A percentile compares a stretch with the other conserved stretches of the same genome.
These are phyloP conservation scores for Ogataea pignaliae DNA, from an alignment of 805 yeast species.

Conservation along the genomic window DNA sequence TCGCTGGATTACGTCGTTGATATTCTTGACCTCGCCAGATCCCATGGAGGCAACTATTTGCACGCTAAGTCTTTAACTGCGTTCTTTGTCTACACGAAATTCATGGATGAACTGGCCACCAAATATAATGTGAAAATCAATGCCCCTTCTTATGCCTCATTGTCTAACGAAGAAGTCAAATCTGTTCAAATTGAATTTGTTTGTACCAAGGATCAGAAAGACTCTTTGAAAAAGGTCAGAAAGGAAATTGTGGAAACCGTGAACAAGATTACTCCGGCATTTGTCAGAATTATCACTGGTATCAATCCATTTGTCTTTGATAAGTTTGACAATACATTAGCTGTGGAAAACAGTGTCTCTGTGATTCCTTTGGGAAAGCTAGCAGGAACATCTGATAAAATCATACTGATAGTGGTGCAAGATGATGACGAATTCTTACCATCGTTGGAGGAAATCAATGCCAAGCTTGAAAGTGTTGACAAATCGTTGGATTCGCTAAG, in stretches of 20 bases:
- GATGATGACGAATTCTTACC: slow-evolving; percentile 71
- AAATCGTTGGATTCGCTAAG: slow-evolving; percentile 54
- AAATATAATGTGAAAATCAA: slow-evolving; percentile 39
- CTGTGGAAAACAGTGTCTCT: slow-evolving; percentile 43
- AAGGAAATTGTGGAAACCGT: slow-evolving; percentile 69
- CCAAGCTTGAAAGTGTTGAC: slow-evolving; percentile 51
- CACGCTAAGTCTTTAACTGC: slow-evolving; percentile 78
- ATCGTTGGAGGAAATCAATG: slow-evolving; percentile 52
- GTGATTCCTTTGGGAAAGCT: slow-evolving; percentile 56
- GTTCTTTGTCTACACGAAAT: slow-evolving; percentile 52
- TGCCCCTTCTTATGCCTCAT: slow-evolving; percentile 41
- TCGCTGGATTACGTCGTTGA: slow-evolving; percentile 60
- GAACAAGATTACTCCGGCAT: slow-evolving; percentile 65
- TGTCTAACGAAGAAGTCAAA: slow-evolving; percentile 36
- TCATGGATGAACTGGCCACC: slow-evolving; percentile 41
- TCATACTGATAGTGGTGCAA: slow-evolving; percentile 53
- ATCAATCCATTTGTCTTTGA: slow-evolving; percentile 58
- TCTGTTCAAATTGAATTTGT: slow-evolving; percentile 60
- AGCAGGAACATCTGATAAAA: slow-evolving; percentile 37
- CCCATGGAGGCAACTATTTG: slow-evolving; percentile 72
- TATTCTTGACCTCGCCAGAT: slow-evolving; percentile 76
- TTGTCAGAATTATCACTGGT: slow-evolving; percentile 54
- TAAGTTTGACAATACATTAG: slow-evolving; percentile 41
- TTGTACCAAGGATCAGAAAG: slow-evolving; percentile 41
- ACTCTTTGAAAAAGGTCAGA: slow-evolving; percentile 57